Percentiles rank a stretch among this genome's conserved stretches.
Evolutionary conservation across 2,329 filamentous ascomycete genomes (phyloP).

Genomic region (Alternaria infectoria): DNA sequence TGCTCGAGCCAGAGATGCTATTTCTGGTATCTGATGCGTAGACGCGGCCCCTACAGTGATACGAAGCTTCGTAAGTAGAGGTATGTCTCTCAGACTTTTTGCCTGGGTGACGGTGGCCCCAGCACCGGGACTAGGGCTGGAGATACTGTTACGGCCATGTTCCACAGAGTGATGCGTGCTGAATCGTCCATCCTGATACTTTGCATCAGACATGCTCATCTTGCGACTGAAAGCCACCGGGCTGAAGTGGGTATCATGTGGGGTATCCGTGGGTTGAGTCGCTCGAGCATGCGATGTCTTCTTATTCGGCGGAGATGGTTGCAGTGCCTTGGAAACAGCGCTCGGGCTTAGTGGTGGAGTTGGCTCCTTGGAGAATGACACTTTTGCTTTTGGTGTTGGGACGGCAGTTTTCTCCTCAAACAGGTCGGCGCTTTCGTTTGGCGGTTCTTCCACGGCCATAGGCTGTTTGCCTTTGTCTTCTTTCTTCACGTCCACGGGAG

Average conservation of each 20-base stretch:
- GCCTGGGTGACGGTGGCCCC: constrained; percentile 12
- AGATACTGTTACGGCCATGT: constrained; percentile 8
- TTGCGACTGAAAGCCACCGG: constrained; percentile 60
- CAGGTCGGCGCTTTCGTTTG: neutral
- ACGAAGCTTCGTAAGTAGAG: constrained; percentile 41
- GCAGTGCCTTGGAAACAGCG: constrained; percentile 54
- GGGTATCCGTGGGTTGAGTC: constrained; percentile 6
- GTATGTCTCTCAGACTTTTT: constrained; percentile 35
- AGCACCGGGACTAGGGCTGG: neutral
- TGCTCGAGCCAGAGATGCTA: constrained; percentile 18
- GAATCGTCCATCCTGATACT: constrained; percentile 60
- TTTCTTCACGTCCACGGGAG: neutral
- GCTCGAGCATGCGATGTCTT: constrained; percentile 1
- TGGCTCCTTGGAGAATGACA: constrained; percentile 18
- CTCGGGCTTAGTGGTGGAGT: constrained; percentile 52
- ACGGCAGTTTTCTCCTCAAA: neutral
- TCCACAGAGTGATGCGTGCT: constrained; percentile 13
- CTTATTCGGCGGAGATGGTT: constrained; percentile 47
- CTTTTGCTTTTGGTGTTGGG: neutral
- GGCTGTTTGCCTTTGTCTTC: constrained; percentile 8
- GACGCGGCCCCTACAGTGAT: constrained; percentile 36
- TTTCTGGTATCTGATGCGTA: constrained; percentile 21
- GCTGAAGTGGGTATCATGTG: constrained; percentile 56
- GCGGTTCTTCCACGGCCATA: neutral
- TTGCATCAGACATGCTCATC: constrained; percentile 57